Base-by-base conservation (phyloP, 257 asterid genomes). In the Przewalskia tangutica region DNA sequence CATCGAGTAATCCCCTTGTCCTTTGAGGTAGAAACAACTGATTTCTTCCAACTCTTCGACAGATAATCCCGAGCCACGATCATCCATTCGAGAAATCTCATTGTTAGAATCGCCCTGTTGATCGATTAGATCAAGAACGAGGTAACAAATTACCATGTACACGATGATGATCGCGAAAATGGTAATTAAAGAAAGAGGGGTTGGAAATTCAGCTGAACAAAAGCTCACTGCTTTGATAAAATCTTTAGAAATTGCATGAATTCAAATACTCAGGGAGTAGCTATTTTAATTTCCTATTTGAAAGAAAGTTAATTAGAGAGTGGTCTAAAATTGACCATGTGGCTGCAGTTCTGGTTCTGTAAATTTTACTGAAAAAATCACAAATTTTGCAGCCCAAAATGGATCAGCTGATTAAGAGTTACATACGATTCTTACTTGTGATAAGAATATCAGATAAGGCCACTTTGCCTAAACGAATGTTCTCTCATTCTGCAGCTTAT, bases 371-470 rank as follows among this genome's bases (percentile, higher is more conserved):
- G 62, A 38, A 67, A 67, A 67, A 4, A 67, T 16, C 32, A 34
- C 54, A 17, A 67, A 67, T 12, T 40, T 34, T 17, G 54, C 44
- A 82, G 63, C 34, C 77, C 58, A 87, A 77, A 34, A 83, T 79
- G 80, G 32, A 4, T 64, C 82, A 34, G 87, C 85, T 68, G 42
- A 81, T 83, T 54, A 23, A 68, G n/a, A 84, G 67, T 38, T 75
- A 56, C 68, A 42, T 81, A 10, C 83, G 89, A 27, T 87, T 87
- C 23, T 56, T 91, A 12, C 83, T 86, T 50, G 92, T 89, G 9
- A 88, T 86, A 60, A 89, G 71, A 85, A 89, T 90, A 34, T 90
- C 93, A 0, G 90, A 89, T 46, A 89, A 85, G 20, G 94, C 97
- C 8, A 71, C 85, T 70, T 56, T 92, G 59, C 93, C 94, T 13